Evolutionary conservation across 805 yeast genomes (phyloP), one percentile per base, ranked within the genome.

Genomic region (Schwanniomyces polymorphus): DNA sequence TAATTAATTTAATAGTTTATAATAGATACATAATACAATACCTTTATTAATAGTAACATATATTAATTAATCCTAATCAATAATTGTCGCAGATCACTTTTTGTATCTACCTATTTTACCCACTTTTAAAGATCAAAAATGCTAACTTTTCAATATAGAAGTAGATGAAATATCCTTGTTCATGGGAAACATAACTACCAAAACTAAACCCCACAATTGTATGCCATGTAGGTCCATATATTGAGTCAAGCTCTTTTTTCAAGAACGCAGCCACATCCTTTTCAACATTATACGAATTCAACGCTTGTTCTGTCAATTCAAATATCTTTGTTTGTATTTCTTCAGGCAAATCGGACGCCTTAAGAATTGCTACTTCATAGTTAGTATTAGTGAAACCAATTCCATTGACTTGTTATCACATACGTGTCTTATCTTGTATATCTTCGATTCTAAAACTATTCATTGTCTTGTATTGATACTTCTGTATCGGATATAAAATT

Each of bases 141-240:
- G 94, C 94, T 45, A 78, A 67, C 37, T 81, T 80, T 29, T 83
- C 91, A 53, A 85, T 74, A 67, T 86, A 87, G 58, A 82, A 85
- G 59, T 88, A 87, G 10, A 82, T 71, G 58, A 88, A 88, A 56
- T 74, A 75, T 1, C 91, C 91, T 54, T 81, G 81, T 64, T 86
- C 88, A 59, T 88, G 94, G 10, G 91, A 84, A 16, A 88, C 90
- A 60, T 84, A 86, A 42, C 86, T 79, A 3, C 94, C 92, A 65
- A 87, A 88, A 56, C 83, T 84, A 63, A 81, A 84, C 9, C 94
- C 95, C 44, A 86, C 91, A 42, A 88, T 77, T 2, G 85, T 88
- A 61, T 88, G 92, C 95, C 94, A 88, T 34, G 88, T 80, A 26
- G 82, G 78, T 0, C 91, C 92, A 49, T 75, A 79, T 40, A 73